Conservation (phyloP, 1,284 basidiomycete species). For the Erythrobasidium hasegawianum region DNA sequence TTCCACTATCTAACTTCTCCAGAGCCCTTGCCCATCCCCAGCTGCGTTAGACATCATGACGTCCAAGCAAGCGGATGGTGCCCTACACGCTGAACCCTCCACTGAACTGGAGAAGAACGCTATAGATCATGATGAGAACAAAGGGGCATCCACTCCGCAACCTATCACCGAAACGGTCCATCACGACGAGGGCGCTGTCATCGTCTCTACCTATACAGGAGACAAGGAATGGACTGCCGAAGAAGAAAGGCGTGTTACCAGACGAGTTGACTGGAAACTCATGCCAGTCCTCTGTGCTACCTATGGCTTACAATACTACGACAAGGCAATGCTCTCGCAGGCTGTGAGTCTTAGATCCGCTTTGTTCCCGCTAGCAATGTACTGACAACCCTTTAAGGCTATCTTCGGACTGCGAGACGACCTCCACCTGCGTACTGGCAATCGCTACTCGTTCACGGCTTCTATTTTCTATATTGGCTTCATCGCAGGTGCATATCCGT, state of each 20-base stretch:
- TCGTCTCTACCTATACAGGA: background rate
- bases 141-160: background rate
- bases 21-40: too few relatives aligned
- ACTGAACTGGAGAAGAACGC: background rate
- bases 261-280: background rate
- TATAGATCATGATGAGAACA: background rate
- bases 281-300: background rate
- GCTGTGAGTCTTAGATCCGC: background rate
- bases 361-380: too few relatives aligned
- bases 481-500: conserved; percentile 11
- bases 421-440: background rate
- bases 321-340: conserved; percentile 7
- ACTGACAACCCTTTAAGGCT: background rate
- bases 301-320: background rate
- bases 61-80: too few relatives aligned
- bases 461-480: conserved; percentile 6
- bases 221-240: conserved; percentile 4
- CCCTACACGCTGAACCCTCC: too few relatives aligned
- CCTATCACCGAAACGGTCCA: conserved; percentile 1
- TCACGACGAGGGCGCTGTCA: background rate
- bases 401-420: conserved; percentile 2
- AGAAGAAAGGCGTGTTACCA: background rate
- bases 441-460: conserved; percentile 1
- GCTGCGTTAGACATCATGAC: too few relatives aligned
- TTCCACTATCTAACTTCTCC: too few relatives aligned